Conservation (phyloP, 352 stramenopile genomes). For the Phytopythium litorale region DNA sequence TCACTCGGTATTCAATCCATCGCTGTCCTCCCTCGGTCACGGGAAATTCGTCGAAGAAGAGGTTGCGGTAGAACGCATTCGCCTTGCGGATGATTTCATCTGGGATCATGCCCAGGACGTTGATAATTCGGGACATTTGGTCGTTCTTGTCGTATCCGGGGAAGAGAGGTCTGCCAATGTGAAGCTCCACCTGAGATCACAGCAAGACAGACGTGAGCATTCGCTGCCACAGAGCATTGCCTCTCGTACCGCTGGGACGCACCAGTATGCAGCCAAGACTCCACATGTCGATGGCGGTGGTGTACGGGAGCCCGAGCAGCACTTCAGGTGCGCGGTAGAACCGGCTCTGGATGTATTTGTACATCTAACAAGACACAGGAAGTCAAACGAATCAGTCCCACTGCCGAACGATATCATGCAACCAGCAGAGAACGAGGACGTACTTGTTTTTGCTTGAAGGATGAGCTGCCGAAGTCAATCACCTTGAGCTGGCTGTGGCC, state of each 20-base stretch:
- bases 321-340: conserved; percentile 95
- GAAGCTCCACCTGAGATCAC: conserved; percentile 87
- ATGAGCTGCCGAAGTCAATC: conserved; percentile 99
- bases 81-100: conserved; percentile 87
- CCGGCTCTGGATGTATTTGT: conserved; percentile 97
- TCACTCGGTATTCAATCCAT: conserved; percentile 60
- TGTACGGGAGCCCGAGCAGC: conserved; percentile 78
- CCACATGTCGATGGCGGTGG: conserved; percentile 87
- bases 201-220: background rate
- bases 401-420: background rate
- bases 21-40: conserved; percentile 52
- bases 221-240: no score
- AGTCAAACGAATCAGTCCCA: background rate
- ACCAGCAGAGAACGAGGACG: background rate
- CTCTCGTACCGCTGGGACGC: background rate
- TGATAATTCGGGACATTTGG: conserved; percentile 96
- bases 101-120: conserved; percentile 93
- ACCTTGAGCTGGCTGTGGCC: conserved; percentile 97
- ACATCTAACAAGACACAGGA: conserved; percentile 57
- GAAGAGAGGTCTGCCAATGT: conserved; percentile 98
- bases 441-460: conserved; percentile 89
- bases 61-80: conserved; percentile 69
- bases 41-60: conserved; percentile 92
- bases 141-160: conserved; percentile 95
- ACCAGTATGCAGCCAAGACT: conserved; percentile 86